Base-by-base conservation (phyloP, 2,329 filamentous ascomycete genomes). In the Penicillium thymicola region DNA sequence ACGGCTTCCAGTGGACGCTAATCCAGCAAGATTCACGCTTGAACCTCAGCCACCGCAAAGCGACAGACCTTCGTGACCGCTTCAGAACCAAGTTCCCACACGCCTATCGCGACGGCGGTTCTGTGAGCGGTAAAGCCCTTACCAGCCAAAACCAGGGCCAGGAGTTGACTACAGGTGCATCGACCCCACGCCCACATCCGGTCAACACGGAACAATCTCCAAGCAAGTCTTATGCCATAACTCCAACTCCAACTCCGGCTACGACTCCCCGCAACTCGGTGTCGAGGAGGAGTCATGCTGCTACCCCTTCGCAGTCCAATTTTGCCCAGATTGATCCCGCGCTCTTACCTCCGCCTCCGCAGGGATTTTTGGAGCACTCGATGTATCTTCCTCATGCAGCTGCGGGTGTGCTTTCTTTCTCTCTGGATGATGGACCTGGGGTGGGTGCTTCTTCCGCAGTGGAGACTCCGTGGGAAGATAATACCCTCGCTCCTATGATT, bases 61-160 rank as follows among this genome's bases (percentile, higher is more conserved):
- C 82, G 16, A 85, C 83, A 2, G 85, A 87, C 64, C 66, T 88
- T 14, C 77, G 85, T 32, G 85, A 87, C 67, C 80, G 84, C 4
- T 85, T 87, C 60, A 77, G 85, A 16, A 85, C 82, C 8, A 78
- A 79, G 32, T 87, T 81, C 61, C 83, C 84, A 0, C 77, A 84
- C 30, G 75, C 79, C 18, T 87, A 85, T 65, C 77, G 76, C 13
- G 70, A 76, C 30, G 75, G 74, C 3, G 74, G 75, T n/a, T 73
- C 73, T 18, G 72, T 75, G 23, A 75, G 67, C 23, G 70, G 69
- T 18, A 72, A 70, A 38, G 61, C 61, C 6, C 51, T 68, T 23
- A 61, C 64, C 18, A 52, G 57, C 10, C 56, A 65, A 44, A 49
- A 30, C 4, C 60, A 55, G 43, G 54, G 37, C 34, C 49, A 56